A percentile compares a stretch with the other conserved stretches of the same genome.
These are phyloP conservation scores for Colletotrichum tropicicola DNA, from an alignment of 2,329 filamentous ascomycete species.

Conservation along the genomic window DNA sequence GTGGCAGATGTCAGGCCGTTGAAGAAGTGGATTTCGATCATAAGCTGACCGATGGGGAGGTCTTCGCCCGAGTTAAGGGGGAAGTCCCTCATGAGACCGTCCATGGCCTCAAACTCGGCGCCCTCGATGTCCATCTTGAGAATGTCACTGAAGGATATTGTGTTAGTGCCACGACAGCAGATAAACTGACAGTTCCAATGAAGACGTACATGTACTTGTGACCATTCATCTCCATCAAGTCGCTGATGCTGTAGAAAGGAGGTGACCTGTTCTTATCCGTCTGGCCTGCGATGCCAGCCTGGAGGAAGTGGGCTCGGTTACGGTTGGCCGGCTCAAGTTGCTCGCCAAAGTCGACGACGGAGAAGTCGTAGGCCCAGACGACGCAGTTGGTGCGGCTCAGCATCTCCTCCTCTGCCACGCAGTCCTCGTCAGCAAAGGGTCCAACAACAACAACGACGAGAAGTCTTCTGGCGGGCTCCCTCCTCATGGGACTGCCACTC, in stretches of 20 bases:
- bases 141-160: slow-evolving; percentile 40
- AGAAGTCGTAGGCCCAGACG: slow-evolving; percentile 50
- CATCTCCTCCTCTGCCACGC: slow-evolving; percentile 42
- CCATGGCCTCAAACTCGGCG: slow-evolving; percentile 42
- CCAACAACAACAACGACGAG: not conserved
- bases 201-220: slow-evolving; percentile 43
- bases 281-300: slow-evolving; percentile 40
- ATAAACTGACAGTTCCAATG: not conserved
- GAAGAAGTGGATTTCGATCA: slow-evolving; percentile 33
- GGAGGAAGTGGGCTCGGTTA: slow-evolving; percentile 41
- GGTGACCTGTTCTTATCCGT: slow-evolving; percentile 37
- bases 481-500: too few species aligned
- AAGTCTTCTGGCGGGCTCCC: not conserved
- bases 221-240: slow-evolving; percentile 47
- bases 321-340: slow-evolving; percentile 36
- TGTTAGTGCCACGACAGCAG: slow-evolving; percentile 13
- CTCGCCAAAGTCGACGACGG: slow-evolving; percentile 42
- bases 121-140: slow-evolving; percentile 51
- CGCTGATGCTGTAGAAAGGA: slow-evolving; percentile 43
- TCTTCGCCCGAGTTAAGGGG: slow-evolving; percentile 20
- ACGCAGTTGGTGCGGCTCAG: slow-evolving; percentile 46
- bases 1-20: slow-evolving; percentile 13
- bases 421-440: not conserved
- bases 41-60: slow-evolving; percentile 33
- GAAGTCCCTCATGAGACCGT: slow-evolving; percentile 35